phyloP scores from a whole-genome alignment of 306 rosid species.

The Gastrolobium bilobum region DNA sequence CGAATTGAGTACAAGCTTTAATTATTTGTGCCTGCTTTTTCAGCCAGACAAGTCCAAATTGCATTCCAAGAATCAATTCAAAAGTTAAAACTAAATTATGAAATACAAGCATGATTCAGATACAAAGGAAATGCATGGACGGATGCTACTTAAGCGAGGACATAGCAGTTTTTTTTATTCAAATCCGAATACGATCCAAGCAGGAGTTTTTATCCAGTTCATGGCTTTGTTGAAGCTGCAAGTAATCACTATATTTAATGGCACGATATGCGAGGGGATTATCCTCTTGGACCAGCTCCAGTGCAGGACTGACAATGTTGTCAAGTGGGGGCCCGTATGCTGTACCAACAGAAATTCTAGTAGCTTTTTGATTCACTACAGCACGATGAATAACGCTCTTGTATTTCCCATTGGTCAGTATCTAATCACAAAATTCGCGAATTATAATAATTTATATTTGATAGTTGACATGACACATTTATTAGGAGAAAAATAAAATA shows the following conservation, averaged over 20 bases:
- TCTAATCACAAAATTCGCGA: slow-evolving; percentile 26
- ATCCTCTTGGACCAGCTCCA: slow-evolving; percentile 44
- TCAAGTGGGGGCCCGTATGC: slow-evolving; percentile 69
- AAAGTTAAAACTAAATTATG: background rate
- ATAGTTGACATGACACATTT: too few relatives aligned
- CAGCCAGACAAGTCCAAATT: too few relatives aligned
- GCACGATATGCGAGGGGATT: slow-evolving; percentile 47
- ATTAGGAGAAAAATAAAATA: too few relatives aligned
- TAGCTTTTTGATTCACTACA: slow-evolving; percentile 52
- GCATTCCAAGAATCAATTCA: background rate
- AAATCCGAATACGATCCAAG: slow-evolving; percentile 59
- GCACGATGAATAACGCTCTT: slow-evolving; percentile 78
- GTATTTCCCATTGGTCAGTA: slow-evolving; percentile 68
- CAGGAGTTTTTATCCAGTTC: slow-evolving; percentile 51
- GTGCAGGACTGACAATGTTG: slow-evolving; percentile 51
- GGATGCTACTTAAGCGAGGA: background rate
- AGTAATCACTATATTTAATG: slow-evolving; percentile 56
- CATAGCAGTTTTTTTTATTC: background rate
- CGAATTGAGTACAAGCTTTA: too few relatives aligned
- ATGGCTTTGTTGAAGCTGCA: slow-evolving; percentile 55
- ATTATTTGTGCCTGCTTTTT: too few relatives aligned
- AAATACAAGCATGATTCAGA: background rate
- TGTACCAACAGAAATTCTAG: slow-evolving; percentile 61
- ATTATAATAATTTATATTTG: background rate
- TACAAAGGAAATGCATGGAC: background rate